Base-by-base conservation (phyloP, 306 rosid species). In the Lagenaria siceraria region DNA sequence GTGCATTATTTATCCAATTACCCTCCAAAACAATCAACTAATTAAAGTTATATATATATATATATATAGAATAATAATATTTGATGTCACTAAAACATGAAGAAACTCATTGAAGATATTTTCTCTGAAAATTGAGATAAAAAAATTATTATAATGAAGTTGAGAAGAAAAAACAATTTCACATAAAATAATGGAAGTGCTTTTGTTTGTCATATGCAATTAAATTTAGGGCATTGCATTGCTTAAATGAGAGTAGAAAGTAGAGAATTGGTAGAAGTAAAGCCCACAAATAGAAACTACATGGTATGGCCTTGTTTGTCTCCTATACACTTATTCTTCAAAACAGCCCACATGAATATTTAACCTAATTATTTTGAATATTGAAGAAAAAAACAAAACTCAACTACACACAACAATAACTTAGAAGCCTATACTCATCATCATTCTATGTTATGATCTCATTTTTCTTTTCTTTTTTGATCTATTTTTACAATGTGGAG, bases 241-340 rank as follows among this genome's bases (percentile, higher is more conserved):
- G 10, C 53, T 66, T 65, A 64, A 29, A 36, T 38, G 74, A 66
- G 22, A 10, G 49, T 29, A 27, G 2, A 6, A 64, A 64, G 69
- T 62, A 62, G 40, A 62, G 70, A 17, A 62, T 31, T 62, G 40
- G 70, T 62, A 62, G 70, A 64, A 18, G 72, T 64, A 66, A 63
- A 66, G 74, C 74, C 74, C 74, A 66, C 74, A 6, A 66, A 66
- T 19, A 66, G 52, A 66, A 66, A 66, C 74, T 66, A 66, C 74
- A 66, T 66, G 52, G 71, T 22, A 40, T 66, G 74, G 74, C 74
- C 74, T 66, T 36, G 52, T 66, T 66, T 66, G 74, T 66, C 74
- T 66, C 74, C 52, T 66, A 38, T 4, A 38, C 74, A 18, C 74
- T 66, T 1, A 21, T 38, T 40, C 24, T 10, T 10, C 2, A 66